Evolutionary conservation across 306 rosid genomes (phyloP), one percentile per base, ranked within the genome.

Genomic region (Erythrophleum fordii): DNA sequence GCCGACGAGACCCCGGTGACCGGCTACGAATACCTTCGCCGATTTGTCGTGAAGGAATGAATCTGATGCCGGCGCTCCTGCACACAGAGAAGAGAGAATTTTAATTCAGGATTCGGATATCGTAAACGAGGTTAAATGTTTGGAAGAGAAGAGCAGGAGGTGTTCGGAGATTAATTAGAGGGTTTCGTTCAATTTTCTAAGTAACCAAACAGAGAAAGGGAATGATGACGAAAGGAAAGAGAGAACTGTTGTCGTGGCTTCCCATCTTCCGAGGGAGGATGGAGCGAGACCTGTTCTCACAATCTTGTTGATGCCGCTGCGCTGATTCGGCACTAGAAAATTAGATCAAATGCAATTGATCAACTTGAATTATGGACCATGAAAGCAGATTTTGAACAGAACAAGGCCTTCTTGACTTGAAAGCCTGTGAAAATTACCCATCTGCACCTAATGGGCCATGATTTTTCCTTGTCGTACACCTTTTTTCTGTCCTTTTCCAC

Each of bases 1-100:
- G 25, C 97, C 98, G 31, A 94, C 97, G 8, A 94, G 88, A 45
- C 98, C 98, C 22, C 98, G 88, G 88, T 94, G 97, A 25, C 98
- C 98, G 4, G 97, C 92, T 14, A 94, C 90, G 68, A 91, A 91
- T 72, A 94, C 88, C 87, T 92, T 91, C 10, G 92, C 89, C n/a
- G 93, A 92, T 83, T 87, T 92, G 77, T 92, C 90, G 53, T 77
- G 79, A 58, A 79, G 78, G 80, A 89, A 88, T 46, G 92, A 83
- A 72, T 29, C 80, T 20, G 88, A 72, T 31, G 87, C 68, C 77
- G 85, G 29, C 34, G 84, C 91, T 82, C 78, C 78, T 25, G 80
- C 74, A 49, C 26, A 68, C 9, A 69, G 3, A 53, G 18, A 0
- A 42, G 58, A 55, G 5, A 26, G 35, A 42, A 0, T 0, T 55